These are phyloP conservation scores for Lathyrus oleraceus DNA, from an alignment of 306 rosid species.

Conservation along the genomic window DNA sequence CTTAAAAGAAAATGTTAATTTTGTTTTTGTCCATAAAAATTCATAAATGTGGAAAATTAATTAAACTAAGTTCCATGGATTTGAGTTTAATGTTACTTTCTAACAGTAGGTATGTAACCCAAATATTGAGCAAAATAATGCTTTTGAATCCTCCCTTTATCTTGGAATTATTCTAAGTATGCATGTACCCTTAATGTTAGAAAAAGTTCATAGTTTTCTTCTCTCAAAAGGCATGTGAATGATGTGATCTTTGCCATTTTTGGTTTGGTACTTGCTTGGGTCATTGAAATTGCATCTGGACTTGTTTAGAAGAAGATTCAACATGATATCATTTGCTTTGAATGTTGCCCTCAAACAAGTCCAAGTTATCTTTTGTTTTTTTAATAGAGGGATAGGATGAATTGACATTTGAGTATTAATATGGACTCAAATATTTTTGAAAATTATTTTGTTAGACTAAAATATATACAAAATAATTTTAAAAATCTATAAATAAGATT, in stretches of 20 bases:
- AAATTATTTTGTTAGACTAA: background rate
- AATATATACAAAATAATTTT: background rate
- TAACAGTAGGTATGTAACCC: background rate
- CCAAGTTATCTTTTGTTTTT: background rate
- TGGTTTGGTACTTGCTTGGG: background rate
- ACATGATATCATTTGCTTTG: background rate
- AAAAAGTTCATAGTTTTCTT: conserved; percentile 15
- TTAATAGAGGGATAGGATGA: background rate
- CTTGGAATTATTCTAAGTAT: conserved; percentile 1
- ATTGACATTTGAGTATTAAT: background rate
- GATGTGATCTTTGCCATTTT: background rate
- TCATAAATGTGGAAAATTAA: background rate
- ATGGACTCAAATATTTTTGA: background rate
- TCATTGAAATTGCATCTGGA: conserved; percentile 24
- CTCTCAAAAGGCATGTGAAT: conserved; percentile 5
- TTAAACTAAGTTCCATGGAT: background rate
- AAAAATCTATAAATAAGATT: no score
- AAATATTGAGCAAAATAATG: conserved; percentile 6
- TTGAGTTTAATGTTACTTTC: background rate
- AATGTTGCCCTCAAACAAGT: conserved; percentile 17
- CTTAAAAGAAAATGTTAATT: no score
- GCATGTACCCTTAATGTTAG: conserved; percentile 33
- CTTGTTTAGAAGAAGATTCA: conserved; percentile 29
- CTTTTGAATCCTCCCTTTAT: conserved; percentile 37
- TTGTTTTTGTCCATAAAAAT: no score